Conservation (phyloP, 2,329 filamentous ascomycete species). For the Penicillium capsulatum region DNA sequence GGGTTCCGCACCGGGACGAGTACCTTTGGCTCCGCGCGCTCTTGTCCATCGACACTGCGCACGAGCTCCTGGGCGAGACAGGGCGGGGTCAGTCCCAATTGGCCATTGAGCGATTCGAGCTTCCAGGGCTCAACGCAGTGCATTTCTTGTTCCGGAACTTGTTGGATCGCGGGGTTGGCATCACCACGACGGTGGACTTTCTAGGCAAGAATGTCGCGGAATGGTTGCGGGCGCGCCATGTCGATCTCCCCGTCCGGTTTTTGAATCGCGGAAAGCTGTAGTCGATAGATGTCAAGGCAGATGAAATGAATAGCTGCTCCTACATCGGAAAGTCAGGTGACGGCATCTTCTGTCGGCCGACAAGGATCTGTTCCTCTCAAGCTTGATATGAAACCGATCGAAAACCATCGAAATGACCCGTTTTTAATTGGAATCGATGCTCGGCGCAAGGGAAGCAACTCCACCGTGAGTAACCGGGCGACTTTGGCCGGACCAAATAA, state of each 20-base stretch:
- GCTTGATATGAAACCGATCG: not conserved
- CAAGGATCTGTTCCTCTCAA: not conserved
- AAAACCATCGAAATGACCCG: not conserved
- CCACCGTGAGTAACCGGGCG: slow-evolving; percentile 16
- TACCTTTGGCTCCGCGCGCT: slow-evolving; percentile 41
- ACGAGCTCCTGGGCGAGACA: slow-evolving; percentile 18
- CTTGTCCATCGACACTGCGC: slow-evolving; percentile 16
- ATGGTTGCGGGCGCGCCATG: slow-evolving; percentile 33
- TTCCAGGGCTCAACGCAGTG: slow-evolving; percentile 41
- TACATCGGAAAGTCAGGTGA: not conserved
- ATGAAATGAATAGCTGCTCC: too few species aligned
- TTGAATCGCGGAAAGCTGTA: slow-evolving; percentile 28
- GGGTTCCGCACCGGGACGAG: slow-evolving; percentile 41
- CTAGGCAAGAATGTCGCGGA: slow-evolving; percentile 41
- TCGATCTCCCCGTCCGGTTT: slow-evolving; percentile 36
- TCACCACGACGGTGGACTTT: slow-evolving; percentile 36
- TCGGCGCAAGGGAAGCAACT: too few species aligned
- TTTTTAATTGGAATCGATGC: too few species aligned
- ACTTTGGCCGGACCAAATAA: slow-evolving; percentile 16
- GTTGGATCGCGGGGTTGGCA: slow-evolving; percentile 36
- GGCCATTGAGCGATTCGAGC: slow-evolving; percentile 46
- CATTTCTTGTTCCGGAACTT: slow-evolving; percentile 41
- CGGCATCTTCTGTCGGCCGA: slow-evolving; percentile 4
- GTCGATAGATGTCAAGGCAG: too few species aligned
- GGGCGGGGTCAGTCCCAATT: slow-evolving; percentile 7